Evolutionary conservation across 768 basidiomycete genomes (phyloP).

Genomic region (Gautieria morchelliformis): DNA sequence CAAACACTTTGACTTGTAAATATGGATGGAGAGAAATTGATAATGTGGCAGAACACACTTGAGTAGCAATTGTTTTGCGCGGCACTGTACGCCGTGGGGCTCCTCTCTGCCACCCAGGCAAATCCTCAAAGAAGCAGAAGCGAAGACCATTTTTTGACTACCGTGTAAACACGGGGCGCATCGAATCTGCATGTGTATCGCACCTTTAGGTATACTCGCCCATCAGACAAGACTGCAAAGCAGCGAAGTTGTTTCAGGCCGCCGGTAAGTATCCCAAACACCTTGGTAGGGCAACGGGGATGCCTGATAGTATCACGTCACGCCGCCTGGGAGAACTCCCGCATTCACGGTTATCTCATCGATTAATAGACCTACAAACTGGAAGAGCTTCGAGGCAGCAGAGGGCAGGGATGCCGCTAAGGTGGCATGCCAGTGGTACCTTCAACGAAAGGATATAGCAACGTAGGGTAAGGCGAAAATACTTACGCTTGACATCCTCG

Average conservation of each 20-base stretch:
- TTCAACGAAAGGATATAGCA: too few species aligned
- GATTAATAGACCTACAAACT: conserved; percentile 97
- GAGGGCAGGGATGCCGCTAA: conserved; percentile 78
- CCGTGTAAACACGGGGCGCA: too few species aligned
- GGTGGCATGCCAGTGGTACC: conserved; percentile 86
- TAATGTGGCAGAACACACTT: too few species aligned
- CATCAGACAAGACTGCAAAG: conserved; percentile 75
- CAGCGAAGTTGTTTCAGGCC: conserved; percentile 80
- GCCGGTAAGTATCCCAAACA: conserved; percentile 87
- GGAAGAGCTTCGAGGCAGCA: conserved; percentile 87
- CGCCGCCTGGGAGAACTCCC: conserved; percentile 97
- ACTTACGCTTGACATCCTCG: conserved; percentile 91
- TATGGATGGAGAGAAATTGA: too few species aligned
- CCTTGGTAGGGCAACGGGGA: conserved; percentile 20
- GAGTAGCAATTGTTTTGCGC: too few species aligned
- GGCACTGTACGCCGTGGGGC: too few species aligned
- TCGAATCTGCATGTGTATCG: too few species aligned
- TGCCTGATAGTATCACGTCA: conserved; percentile 15
- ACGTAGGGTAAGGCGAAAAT: conserved; percentile 73
- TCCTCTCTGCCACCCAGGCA: too few species aligned
- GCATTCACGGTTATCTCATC: conserved; percentile 97
- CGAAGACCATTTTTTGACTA: too few species aligned
- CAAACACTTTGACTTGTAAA: too few species aligned
- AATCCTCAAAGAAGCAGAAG: too few species aligned
- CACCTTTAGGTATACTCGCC: conserved; percentile 94